A percentile compares a stretch with the other conserved stretches of the same genome.
These are phyloP conservation scores for Alnus rubra DNA, from an alignment of 306 rosid genomes.

Conservation along the genomic window DNA sequence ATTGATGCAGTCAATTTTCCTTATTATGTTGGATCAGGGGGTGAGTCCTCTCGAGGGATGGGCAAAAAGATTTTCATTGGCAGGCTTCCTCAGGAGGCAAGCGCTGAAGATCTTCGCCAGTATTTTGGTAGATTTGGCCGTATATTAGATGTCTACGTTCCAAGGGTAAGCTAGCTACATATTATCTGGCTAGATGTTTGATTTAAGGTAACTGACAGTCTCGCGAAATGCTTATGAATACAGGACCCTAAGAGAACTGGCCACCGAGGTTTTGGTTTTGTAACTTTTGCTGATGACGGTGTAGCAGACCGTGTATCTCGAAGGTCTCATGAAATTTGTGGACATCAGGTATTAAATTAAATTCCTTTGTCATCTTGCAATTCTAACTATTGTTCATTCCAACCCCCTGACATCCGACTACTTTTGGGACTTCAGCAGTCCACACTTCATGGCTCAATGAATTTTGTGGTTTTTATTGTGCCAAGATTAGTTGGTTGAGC, in stretches of 20 bases:
- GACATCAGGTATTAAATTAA: slow-evolving; percentile 68
- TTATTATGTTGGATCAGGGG: slow-evolving; percentile 51
- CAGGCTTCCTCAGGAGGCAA: slow-evolving; percentile 88
- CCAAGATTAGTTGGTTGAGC: background rate
- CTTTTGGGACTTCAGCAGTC: background rate
- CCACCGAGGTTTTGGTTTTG: slow-evolving; percentile 96
- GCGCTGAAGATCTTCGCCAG: slow-evolving; percentile 82
- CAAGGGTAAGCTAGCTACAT: slow-evolving; percentile 57
- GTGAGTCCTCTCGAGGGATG: slow-evolving; percentile 68
- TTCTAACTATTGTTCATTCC: background rate
- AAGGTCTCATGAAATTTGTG: slow-evolving; percentile 89
- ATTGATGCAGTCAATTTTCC: slow-evolving; percentile 15
- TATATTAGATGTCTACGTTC: slow-evolving; percentile 85
- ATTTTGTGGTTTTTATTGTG: background rate
- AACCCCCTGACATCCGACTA: background rate
- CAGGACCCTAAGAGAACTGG: slow-evolving; percentile 91
- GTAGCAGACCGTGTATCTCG: slow-evolving; percentile 93
- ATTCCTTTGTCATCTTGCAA: slow-evolving; percentile 6
- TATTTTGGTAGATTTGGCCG: slow-evolving; percentile 94
- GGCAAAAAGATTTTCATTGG: slow-evolving; percentile 88
- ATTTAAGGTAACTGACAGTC: slow-evolving; percentile 22
- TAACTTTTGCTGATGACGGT: slow-evolving; percentile 90
- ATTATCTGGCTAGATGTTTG: background rate
- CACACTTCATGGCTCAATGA: background rate
- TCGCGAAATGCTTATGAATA: slow-evolving; percentile 13